A percentile compares a stretch with the other conserved stretches of the same genome.
phyloP scores from a whole-genome alignment of 164 flowering plant species.

The Aristolochia contorta region DNA sequence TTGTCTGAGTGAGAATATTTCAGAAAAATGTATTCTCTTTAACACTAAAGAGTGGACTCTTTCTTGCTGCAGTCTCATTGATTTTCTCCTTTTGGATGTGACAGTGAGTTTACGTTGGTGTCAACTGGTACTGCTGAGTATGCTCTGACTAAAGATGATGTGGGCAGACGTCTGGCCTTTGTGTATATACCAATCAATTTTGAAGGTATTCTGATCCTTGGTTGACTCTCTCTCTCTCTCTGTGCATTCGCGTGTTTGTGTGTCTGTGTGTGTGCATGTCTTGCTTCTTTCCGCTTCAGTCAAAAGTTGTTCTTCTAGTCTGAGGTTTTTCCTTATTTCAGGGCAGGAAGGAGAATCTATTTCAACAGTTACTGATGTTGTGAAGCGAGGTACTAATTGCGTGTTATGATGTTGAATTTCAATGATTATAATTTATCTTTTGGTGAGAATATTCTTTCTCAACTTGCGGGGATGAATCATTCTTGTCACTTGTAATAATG shows the following conservation, averaged over 20 bases:
- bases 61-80: no score
- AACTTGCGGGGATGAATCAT: no score
- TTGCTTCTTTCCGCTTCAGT: neutral
- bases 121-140: slow-evolving; percentile 72
- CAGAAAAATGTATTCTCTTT: no score
- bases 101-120: slow-evolving; percentile 53
- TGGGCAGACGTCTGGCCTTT: slow-evolving; percentile 64
- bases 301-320: neutral
- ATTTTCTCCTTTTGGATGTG: neutral
- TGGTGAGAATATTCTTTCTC: neutral
- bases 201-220: slow-evolving; percentile 48
- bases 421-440: neutral
- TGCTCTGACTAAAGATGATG: slow-evolving; percentile 71
- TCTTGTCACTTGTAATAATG: no score
- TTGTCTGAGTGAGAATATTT: no score
- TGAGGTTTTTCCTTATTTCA: slow-evolving; percentile 19
- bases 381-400: slow-evolving; percentile 54
- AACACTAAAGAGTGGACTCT: no score
- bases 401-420: neutral
- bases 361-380: slow-evolving; percentile 40
- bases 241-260: neutral
- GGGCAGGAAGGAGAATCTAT: slow-evolving; percentile 86
- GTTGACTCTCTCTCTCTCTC: no score
- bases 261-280: neutral
- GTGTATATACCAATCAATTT: slow-evolving; percentile 76